Conservation (phyloP, 2,329 filamentous ascomycete genomes). For the Nemania diffusa region DNA sequence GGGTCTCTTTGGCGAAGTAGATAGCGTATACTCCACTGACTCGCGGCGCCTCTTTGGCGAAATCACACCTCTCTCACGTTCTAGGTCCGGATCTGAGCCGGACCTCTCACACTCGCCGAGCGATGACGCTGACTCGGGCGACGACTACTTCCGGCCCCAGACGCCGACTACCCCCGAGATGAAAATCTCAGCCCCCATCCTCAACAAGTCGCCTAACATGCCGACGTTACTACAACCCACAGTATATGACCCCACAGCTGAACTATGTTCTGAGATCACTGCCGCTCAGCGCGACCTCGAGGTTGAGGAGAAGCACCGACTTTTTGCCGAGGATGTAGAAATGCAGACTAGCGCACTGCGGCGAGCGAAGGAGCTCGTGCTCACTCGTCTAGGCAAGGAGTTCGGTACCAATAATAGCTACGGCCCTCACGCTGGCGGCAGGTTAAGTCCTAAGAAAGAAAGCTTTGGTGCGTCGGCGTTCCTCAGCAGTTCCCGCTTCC, state of each 20-base stretch:
- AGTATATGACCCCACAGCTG: conserved; percentile 62
- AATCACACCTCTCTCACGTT: conserved; percentile 41
- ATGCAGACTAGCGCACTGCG: conserved; percentile 65
- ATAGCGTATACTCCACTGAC: conserved; percentile 44
- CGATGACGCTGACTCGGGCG: conserved; percentile 44
- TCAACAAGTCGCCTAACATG: conserved; percentile 57
- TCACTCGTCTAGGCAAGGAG: conserved; percentile 67
- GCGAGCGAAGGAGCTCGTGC: conserved; percentile 69
- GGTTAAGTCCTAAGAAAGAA: conserved; percentile 44
- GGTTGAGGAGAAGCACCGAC: conserved; percentile 65
- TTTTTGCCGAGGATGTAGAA: conserved; percentile 66
- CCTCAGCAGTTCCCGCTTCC: conserved; percentile 52
- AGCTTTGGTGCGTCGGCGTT: conserved; percentile 48
- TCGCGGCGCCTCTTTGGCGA: conserved; percentile 48
- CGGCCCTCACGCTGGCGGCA: conserved; percentile 44
- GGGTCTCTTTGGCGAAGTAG: conserved; percentile 48
- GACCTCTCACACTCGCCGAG: conserved; percentile 48
- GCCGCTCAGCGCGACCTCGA: conserved; percentile 68
- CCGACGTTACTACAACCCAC: conserved; percentile 65
- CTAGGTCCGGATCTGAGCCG: conserved; percentile 45
- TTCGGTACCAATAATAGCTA: conserved; percentile 52
- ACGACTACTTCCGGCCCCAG: conserved; percentile 48
- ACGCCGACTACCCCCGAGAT: conserved; percentile 43
- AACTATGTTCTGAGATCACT: conserved; percentile 60
- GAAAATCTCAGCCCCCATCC: conserved; percentile 62